Evolutionary conservation across 2,329 filamentous ascomycete species (phyloP), one percentile per base, ranked within the genome.

Genomic region (Diaporthe humulicola): DNA sequence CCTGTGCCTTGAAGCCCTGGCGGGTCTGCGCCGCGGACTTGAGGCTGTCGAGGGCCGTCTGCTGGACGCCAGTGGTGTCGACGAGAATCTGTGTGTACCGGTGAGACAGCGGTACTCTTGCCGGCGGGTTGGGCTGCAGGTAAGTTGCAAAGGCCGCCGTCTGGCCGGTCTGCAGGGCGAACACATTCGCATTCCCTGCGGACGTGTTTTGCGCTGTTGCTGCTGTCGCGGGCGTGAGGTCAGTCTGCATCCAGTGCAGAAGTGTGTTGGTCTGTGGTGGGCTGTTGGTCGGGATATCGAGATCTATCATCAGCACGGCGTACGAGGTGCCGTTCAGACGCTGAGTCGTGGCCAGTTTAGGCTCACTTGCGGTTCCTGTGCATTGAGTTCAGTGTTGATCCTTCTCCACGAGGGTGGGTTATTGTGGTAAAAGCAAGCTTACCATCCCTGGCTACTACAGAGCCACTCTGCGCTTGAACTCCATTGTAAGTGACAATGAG

Each of bases 271-370:
- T 85, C 60, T 78, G 67, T 1, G 83, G 78, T 4, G 84, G 81
- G 52, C 38, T 81, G 76, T 81, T 83, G 15, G 85, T 86, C 60
- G 85, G 87, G 81, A 85, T 89, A 77, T 88, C 87, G 8, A 89
- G 82, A 74, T 86, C 84, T 61, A 86, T 80, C 85, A 86, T 86
- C 74, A 86, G 71, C 42, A 86, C 79, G 19, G 84, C 82, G 76
- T 84, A 87, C 5, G 84, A 85, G 69, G 81, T 81, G 67, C 86
- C 86, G 25, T 79, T 81, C n/a, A 87, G 80, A 61, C 79, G 80
- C 75, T 80, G 79, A 56, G 79, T 76, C 10, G 85, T 86, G 60
- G 80, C 84, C 45, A 86, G 76, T 33, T 76, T 81, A 25, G 85
- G 85, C 52, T 80, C 77, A 50, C 76, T 79, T 76, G 81, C 78